These are phyloP conservation scores for Pyrus betulifolia DNA, from an alignment of 306 rosid genomes.

Conservation along the genomic window DNA sequence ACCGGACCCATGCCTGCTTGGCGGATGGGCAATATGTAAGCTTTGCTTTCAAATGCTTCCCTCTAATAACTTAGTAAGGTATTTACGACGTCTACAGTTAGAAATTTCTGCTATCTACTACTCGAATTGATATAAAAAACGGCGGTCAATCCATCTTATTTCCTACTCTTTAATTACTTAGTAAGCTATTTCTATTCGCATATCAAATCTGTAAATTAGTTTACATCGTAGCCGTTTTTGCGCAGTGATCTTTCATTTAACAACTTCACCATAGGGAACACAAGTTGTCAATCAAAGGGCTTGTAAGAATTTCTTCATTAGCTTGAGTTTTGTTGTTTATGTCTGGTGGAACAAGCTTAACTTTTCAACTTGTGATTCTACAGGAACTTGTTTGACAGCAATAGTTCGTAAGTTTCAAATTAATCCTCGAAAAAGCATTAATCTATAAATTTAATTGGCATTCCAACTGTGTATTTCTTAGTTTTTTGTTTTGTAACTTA, in stretches of 20 bases:
- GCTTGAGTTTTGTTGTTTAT: neutral
- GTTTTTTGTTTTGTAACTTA: neutral
- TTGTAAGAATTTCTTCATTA: slow-evolving; percentile 37
- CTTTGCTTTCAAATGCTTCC: neutral
- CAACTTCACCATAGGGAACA: slow-evolving; percentile 29
- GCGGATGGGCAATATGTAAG: neutral
- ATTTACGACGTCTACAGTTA: too few relatives aligned
- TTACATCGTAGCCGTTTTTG: neutral
- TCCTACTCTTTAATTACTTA: too few relatives aligned
- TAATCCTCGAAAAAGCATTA: neutral
- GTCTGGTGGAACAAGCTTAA: neutral
- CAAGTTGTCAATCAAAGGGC: slow-evolving; percentile 30
- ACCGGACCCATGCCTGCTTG: too few relatives aligned
- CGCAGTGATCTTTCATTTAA: slow-evolving; percentile 55
- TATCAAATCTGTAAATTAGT: too few relatives aligned
- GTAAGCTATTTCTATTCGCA: too few relatives aligned
- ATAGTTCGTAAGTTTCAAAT: slow-evolving; percentile 41
- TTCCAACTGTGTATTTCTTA: neutral
- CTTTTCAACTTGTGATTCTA: neutral
- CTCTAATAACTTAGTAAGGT: too few relatives aligned
- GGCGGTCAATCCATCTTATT: too few relatives aligned
- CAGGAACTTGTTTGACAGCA: slow-evolving; percentile 50
- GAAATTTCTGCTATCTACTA: too few relatives aligned
- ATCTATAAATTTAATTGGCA: neutral
- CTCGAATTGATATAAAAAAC: too few relatives aligned